phyloP scores from a whole-genome alignment of 345 rosid genomes.

The Noccaea caerulescens region DNA sequence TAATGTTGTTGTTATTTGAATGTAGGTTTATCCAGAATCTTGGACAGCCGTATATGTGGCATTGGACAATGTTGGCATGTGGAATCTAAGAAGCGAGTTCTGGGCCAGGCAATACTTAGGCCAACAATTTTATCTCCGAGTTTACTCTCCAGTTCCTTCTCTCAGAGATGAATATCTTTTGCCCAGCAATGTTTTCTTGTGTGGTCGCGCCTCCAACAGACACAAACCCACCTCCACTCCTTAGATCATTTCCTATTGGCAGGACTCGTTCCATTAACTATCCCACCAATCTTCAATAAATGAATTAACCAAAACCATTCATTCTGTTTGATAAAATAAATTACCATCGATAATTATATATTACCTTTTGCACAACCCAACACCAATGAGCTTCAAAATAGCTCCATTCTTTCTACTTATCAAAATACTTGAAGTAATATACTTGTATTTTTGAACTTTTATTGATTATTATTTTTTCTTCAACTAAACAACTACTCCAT shows the following conservation, averaged over 20 bases:
- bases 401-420: constrained; percentile 7
- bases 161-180: constrained; percentile 72
- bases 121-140: constrained; percentile 83
- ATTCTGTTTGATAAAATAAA: no score
- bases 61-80: constrained; percentile 93
- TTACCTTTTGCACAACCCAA: not conserved
- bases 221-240: constrained; percentile 9
- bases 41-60: constrained; percentile 91
- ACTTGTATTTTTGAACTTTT: not conserved
- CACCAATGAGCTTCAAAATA: constrained; percentile 4
- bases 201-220: constrained; percentile 63
- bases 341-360: no score
- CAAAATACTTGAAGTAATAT: no score
- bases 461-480: not conserved
- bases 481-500: not conserved
- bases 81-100: constrained; percentile 84
- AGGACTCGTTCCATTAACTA: no score
- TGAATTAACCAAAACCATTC: no score
- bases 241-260: not conserved
- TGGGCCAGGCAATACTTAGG: constrained; percentile 97
- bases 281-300: no score
- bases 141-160: constrained; percentile 57
- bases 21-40: constrained; percentile 86
- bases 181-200: constrained; percentile 77
- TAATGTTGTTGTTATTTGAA: not conserved